Evolutionary conservation across 805 yeast species (phyloP).

Genomic region (Candida wancherniae): DNA sequence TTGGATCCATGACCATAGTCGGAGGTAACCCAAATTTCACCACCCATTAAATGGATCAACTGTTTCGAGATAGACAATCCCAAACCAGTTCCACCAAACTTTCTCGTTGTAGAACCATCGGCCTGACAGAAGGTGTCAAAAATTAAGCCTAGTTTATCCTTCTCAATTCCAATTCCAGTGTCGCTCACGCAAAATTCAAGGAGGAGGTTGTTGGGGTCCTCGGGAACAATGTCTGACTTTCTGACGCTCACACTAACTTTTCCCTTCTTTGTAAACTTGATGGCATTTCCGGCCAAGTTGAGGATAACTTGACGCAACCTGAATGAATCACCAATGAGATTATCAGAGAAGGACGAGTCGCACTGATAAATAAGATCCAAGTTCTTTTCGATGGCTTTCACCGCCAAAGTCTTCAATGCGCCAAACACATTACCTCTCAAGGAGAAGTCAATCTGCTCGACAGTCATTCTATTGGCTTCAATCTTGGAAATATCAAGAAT

Average conservation of each 20-base stretch:
- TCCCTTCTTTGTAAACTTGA: constrained; percentile 79
- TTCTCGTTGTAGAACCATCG: constrained; percentile 88
- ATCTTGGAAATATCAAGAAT: constrained; percentile 88
- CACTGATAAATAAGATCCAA: constrained; percentile 75
- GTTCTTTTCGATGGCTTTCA: constrained; percentile 83
- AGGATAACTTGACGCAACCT: constrained; percentile 82
- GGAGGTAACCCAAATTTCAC: constrained; percentile 88
- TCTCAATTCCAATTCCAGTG: constrained; percentile 86
- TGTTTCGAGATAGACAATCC: constrained; percentile 86
- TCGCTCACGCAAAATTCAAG: constrained; percentile 85
- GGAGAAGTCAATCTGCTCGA: constrained; percentile 83
- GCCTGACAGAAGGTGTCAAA: constrained; percentile 92
- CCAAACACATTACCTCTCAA: constrained; percentile 85
- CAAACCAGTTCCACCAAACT: constrained; percentile 90
- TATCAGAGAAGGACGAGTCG: constrained; percentile 84
- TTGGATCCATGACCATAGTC: constrained; percentile 77
- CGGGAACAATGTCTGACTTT: constrained; percentile 37
- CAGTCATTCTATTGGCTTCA: constrained; percentile 91
- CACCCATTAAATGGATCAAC: constrained; percentile 86
- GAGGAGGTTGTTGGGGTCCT: constrained; percentile 41
- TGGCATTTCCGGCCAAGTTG: constrained; percentile 85
- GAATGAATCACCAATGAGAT: constrained; percentile 83
- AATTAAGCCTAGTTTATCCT: constrained; percentile 77
- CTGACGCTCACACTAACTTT: constrained; percentile 73
- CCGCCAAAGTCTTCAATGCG: constrained; percentile 83